phyloP scores from a whole-genome alignment of 2,329 filamentous ascomycete genomes.

The Thermoascus crustaceus region DNA sequence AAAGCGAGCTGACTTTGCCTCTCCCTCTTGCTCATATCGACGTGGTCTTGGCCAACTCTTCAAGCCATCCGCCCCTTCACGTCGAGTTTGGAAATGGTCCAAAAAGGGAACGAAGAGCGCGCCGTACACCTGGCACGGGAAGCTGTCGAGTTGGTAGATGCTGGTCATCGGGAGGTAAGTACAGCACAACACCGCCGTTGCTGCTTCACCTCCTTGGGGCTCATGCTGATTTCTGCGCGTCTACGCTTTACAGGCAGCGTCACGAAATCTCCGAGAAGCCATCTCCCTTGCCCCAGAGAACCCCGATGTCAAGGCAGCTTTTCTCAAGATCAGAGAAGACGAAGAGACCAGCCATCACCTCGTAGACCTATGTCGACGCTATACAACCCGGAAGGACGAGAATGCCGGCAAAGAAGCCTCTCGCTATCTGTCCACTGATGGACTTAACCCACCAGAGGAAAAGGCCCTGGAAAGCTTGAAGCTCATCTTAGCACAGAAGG shows the following conservation, averaged over 20 bases:
- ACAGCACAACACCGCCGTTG: constrained; percentile 5
- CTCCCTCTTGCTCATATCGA: background rate
- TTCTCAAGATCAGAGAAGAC: constrained; percentile 37
- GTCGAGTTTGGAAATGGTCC: constrained; percentile 29
- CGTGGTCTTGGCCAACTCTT: background rate
- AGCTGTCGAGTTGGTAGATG: constrained; percentile 39
- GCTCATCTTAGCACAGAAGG: constrained; percentile 31
- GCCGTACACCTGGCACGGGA: constrained; percentile 39
- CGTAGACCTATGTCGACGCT: constrained; percentile 37
- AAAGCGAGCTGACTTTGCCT: background rate
- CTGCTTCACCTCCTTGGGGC: no score
- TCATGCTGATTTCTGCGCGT: background rate
- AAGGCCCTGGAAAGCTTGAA: constrained; percentile 37
- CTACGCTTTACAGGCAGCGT: constrained; percentile 31
- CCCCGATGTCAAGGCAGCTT: constrained; percentile 37
- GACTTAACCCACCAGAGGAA: constrained; percentile 34
- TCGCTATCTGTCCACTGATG: constrained; percentile 35
- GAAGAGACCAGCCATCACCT: constrained; percentile 36
- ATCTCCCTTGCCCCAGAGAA: constrained; percentile 39
- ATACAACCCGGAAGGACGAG: constrained; percentile 34
- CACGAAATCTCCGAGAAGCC: constrained; percentile 42
- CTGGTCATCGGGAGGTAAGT: constrained; percentile 39
- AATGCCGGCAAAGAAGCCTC: constrained; percentile 37
- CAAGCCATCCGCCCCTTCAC: background rate
- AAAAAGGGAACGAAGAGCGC: constrained; percentile 36